Conservation (phyloP, 495 filamentous ascomycete species). For the Podospora bellae-mahoneyi region DNA sequence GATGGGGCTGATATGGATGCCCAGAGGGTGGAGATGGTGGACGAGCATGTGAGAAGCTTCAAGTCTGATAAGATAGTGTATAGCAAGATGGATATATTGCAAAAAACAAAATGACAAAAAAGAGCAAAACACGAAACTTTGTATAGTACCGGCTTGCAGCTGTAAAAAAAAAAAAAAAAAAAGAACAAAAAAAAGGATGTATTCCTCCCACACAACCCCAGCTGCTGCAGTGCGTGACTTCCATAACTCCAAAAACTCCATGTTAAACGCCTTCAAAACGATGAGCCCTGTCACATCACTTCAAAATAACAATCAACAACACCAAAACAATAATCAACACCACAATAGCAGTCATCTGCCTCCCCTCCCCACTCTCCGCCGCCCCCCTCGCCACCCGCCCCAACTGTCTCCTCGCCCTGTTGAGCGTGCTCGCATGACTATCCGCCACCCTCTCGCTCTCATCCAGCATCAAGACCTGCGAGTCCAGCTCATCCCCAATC, state of each 20-base stretch:
- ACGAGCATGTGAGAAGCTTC: background rate
- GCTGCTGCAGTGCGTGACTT: no score
- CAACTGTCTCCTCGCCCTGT: constrained; percentile 68
- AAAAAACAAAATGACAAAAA: no score
- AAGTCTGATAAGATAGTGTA: no score
- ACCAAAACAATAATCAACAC: constrained; percentile 73
- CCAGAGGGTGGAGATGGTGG: background rate
- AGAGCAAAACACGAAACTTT: no score
- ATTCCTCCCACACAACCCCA: no score
- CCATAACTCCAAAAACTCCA: background rate
- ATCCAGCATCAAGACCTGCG: constrained; percentile 82
- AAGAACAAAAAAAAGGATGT: no score
- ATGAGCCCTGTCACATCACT: constrained; percentile 44
- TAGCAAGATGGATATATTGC: no score
- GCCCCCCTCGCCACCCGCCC: constrained; percentile 67
- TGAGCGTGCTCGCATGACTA: constrained; percentile 70
- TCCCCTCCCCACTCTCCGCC: constrained; percentile 75
- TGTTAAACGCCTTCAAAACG: background rate
- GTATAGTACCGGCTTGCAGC: no score
- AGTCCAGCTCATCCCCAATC: constrained; percentile 94
- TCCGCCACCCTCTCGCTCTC: constrained; percentile 81
- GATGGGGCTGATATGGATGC: background rate
- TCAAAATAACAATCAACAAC: constrained; percentile 72
- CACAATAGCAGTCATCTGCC: constrained; percentile 74
- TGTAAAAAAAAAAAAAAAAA: background rate